Percentiles rank a stretch among this genome's conserved stretches.
phyloP scores from a whole-genome alignment of 2,329 filamentous ascomycete genomes.

The Xylaria sp. region DNA sequence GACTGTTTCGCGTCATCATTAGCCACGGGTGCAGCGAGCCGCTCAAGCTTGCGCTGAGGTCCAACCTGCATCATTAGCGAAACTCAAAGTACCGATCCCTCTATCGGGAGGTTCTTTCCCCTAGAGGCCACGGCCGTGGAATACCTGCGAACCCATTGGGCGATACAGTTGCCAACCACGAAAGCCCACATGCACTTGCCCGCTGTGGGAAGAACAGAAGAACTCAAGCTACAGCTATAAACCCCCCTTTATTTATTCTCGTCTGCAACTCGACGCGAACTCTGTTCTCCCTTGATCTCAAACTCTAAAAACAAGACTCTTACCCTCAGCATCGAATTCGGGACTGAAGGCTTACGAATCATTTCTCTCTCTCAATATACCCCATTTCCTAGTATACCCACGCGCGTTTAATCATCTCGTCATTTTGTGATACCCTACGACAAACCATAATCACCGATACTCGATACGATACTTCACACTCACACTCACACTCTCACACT shows the following conservation, averaged over 20 bases:
- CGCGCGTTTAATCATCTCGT: conserved; percentile 25
- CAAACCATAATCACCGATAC: background rate
- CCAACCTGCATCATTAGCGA: conserved; percentile 24
- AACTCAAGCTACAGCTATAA: background rate
- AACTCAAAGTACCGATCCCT: conserved; percentile 8
- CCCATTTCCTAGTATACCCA: conserved; percentile 36
- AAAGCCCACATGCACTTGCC: background rate
- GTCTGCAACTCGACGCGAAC: conserved; percentile 2
- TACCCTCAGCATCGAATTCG: background rate
- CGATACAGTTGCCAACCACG: background rate
- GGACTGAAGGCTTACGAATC: conserved; percentile 1
- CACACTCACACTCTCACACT: background rate
- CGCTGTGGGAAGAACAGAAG: background rate
- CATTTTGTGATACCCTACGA: conserved; percentile 38
- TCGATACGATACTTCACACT: background rate
- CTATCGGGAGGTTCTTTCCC: background rate
- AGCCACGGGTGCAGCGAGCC: conserved; percentile 13
- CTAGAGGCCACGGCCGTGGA: background rate
- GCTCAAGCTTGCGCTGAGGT: background rate
- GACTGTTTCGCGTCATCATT: conserved; percentile 37
- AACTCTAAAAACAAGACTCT: conserved; percentile 10
- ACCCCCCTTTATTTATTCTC: conserved; percentile 19
- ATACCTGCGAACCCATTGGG: background rate
- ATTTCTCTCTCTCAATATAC: conserved; percentile 12
- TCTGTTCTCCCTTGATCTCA: conserved; percentile 3